Conservation (phyloP, 2,329 filamentous ascomycete species). For the Ophiocordyceps camponoti-floridani region DNA sequence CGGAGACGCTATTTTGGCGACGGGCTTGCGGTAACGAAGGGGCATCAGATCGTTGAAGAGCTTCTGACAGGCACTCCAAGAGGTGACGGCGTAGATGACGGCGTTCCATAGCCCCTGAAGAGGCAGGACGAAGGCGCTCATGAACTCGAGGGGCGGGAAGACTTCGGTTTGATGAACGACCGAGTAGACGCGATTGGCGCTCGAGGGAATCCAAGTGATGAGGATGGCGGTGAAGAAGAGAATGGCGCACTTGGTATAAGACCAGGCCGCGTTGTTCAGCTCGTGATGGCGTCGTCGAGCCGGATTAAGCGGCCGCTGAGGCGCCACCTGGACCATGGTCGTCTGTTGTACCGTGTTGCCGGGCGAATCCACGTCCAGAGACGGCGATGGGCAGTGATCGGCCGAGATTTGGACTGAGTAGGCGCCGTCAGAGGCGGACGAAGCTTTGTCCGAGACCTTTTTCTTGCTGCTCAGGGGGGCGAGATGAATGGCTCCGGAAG, state of each 20-base stretch:
- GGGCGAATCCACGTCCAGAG: slow-evolving; percentile 2
- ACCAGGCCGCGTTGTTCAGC: slow-evolving; percentile 45
- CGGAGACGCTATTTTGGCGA: slow-evolving; percentile 1
- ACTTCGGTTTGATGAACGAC: slow-evolving; percentile 36
- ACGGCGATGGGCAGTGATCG: slow-evolving; percentile 2
- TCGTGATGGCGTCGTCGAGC: slow-evolving; percentile 25
- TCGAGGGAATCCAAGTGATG: slow-evolving; percentile 62
- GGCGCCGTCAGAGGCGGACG: slow-evolving; percentile 7
- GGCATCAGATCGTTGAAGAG: slow-evolving; percentile 20
- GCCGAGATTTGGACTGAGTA: slow-evolving; percentile 36
- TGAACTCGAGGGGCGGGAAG: slow-evolving; percentile 44
- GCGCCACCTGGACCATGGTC: slow-evolving; percentile 3
- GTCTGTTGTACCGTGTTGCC: slow-evolving; percentile 5
- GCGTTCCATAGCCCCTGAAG: slow-evolving; percentile 77
- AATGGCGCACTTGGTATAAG: slow-evolving; percentile 51
- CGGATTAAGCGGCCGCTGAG: slow-evolving; percentile 8
- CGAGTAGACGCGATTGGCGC: slow-evolving; percentile 58
- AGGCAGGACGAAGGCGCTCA: slow-evolving; percentile 58
- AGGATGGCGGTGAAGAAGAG: slow-evolving; percentile 56
- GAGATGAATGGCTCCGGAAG: slow-evolving; percentile 7
- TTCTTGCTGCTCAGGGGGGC: slow-evolving; percentile 7
- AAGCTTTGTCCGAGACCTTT: slow-evolving; percentile 1
- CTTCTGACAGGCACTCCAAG: slow-evolving; percentile 41
- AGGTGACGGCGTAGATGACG: slow-evolving; percentile 56
- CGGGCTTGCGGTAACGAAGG: slow-evolving; percentile 9